These are phyloP conservation scores for Fragaria vesca DNA, from an alignment of 306 rosid genomes.

Conservation along the genomic window DNA sequence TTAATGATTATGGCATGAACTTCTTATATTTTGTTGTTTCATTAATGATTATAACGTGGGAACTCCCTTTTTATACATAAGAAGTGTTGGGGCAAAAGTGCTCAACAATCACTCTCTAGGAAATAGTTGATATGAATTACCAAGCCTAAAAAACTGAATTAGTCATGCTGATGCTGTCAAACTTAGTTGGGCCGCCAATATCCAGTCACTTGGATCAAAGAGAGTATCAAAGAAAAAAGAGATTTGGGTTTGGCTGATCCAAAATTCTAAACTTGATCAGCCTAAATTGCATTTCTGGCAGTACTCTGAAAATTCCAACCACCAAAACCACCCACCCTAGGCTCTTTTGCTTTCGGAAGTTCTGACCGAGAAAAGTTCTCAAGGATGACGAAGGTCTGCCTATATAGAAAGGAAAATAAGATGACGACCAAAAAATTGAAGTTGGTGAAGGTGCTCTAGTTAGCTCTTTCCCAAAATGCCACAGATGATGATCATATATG, in stretches of 20 bases:
- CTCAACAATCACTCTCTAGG: too few relatives aligned
- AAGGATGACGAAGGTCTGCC: neutral
- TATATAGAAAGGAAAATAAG: neutral
- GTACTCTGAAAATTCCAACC: neutral
- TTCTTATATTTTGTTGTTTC: too few relatives aligned
- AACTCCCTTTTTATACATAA: too few relatives aligned
- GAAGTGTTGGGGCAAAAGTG: too few relatives aligned
- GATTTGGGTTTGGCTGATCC: neutral
- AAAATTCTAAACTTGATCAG: neutral
- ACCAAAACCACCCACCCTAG: neutral
- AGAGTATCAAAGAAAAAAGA: neutral
- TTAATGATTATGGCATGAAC: too few relatives aligned
- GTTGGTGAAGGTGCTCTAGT: slow-evolving; percentile 6
- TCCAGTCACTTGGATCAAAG: neutral
- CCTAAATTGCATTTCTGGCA: neutral
- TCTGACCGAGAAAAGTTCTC: neutral
- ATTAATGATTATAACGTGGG: too few relatives aligned
- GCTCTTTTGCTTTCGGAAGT: neutral
- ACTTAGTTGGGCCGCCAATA: neutral
- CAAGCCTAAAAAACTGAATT: too few relatives aligned
- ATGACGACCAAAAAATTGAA: neutral
- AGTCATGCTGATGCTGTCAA: too few relatives aligned
- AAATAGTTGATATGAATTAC: too few relatives aligned
- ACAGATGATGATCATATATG: neutral
- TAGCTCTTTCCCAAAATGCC: neutral